These are phyloP conservation scores for Arctium minus DNA, from an alignment of 129 eudicot species.

Conservation along the genomic window DNA sequence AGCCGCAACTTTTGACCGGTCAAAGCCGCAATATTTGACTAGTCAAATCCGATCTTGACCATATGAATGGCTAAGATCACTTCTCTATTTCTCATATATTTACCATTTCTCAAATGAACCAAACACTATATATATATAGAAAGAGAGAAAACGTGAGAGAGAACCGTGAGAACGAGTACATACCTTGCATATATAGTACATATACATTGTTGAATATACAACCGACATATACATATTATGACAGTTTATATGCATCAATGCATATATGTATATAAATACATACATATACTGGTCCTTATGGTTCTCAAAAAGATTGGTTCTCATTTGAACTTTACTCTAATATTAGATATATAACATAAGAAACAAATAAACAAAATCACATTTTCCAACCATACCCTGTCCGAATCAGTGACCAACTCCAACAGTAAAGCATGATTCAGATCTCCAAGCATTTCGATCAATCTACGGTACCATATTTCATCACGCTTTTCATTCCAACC, in stretches of 20 bases:
- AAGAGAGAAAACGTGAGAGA: too few species aligned
- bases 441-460: neutral
- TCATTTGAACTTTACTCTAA: neutral
- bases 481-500: neutral
- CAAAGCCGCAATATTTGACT: too few species aligned
- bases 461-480: neutral
- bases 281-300: neutral
- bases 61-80: too few species aligned
- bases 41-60: too few species aligned
- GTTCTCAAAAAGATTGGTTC: neutral
- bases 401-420: neutral
- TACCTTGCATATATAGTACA: neutral
- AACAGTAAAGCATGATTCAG: neutral
- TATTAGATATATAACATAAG: neutral
- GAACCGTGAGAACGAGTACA: too few species aligned
- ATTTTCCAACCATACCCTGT: conserved; percentile 10
- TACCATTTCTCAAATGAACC: too few species aligned
- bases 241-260: neutral
- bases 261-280: too few species aligned
- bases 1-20: too few species aligned
- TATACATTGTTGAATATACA: too few species aligned
- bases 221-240: too few species aligned
- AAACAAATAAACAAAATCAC: neutral
- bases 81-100: too few species aligned
- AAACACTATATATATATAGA: too few species aligned